A percentile compares a stretch with the other conserved stretches of the same genome.
Conservation (phyloP, 306 rosid genomes). For the Delonix regia region DNA sequence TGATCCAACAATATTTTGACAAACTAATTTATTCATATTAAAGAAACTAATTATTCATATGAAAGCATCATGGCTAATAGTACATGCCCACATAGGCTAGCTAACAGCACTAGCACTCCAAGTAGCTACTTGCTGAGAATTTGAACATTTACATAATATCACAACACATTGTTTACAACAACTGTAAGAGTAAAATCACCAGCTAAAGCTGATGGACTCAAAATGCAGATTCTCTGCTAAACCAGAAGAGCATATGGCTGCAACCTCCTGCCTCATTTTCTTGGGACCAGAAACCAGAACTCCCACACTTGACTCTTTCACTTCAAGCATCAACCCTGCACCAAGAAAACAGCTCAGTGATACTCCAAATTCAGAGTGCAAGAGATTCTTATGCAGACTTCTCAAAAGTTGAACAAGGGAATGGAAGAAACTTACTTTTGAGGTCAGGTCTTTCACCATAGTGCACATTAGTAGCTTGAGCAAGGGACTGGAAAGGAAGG, state of each 20-base stretch:
- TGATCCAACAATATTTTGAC: too few species aligned
- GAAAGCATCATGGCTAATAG: too few species aligned
- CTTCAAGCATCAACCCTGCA: slow-evolving; percentile 50
- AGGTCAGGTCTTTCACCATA: slow-evolving; percentile 73
- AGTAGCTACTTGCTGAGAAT: background rate
- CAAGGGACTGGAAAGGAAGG: slow-evolving; percentile 52
- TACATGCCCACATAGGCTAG: background rate
- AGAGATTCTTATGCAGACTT: background rate
- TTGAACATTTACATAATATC: background rate
- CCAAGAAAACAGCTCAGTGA: background rate
- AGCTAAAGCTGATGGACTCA: slow-evolving; percentile 73
- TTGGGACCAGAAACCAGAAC: slow-evolving; percentile 69
- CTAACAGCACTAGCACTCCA: background rate
- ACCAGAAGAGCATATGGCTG: slow-evolving; percentile 69
- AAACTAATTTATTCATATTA: too few species aligned
- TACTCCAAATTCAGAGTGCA: background rate
- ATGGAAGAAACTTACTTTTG: slow-evolving; percentile 47
- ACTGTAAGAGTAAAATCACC: slow-evolving; percentile 43
- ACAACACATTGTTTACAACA: background rate
- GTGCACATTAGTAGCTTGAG: slow-evolving; percentile 55
- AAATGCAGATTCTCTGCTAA: slow-evolving; percentile 61
- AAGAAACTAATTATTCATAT: too few species aligned
- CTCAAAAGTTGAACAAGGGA: background rate
- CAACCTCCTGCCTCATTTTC: slow-evolving; percentile 70
- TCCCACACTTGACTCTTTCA: slow-evolving; percentile 56